Evolutionary conservation across 169 alveolate species (phyloP), one percentile per base, ranked within the genome.

Genomic region (Plasmodium knowlesi): DNA sequence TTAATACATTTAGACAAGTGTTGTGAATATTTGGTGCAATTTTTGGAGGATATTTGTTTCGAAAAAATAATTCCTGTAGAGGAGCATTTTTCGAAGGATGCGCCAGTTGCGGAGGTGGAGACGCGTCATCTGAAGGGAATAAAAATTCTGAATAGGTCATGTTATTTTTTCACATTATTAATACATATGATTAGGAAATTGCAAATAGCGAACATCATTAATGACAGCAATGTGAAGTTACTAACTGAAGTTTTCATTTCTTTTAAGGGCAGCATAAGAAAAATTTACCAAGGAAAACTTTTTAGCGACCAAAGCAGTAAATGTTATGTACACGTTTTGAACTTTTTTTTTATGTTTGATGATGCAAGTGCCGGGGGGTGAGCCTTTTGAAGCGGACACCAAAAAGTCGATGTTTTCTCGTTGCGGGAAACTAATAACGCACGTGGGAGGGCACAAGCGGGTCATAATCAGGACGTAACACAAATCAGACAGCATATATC

Each of bases 41-140:
- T 89, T 81, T 89, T 89, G 50, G 72, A 81, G 37, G 53, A 89
- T 8, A 37, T 89, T 22, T 89, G 89, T 34, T 89, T 89, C 71
- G 72, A 30, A 22, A 81, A 78, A 14, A 61, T 89, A n/a, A 25
- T n/a, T 22, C 8, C 71, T 30, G 43, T 61, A 12, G 22, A 79
- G 32, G 50, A 39, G 5, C n/a, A 28, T 76, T n/a, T 73, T 30
- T 53, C 43, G 43, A 39, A 30, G 43, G 50, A 74, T 22, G 30
- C 8, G 32, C 50, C n/a, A 22, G 25, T 1, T 12, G 25, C 79
- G 30, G n/a, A 19, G 67, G 25, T 25, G 8, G 19, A 85, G 57
- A 39, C 61, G 43, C 57, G 19, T 34, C 50, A 71, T 39, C 14
- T 53, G 61, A 78, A 89, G 37, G 80, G 73, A 61, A 34, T 79